A percentile compares a stretch with the other conserved stretches of the same genome.
Evolutionary conservation across 2,329 filamentous ascomycete genomes (phyloP).

Genomic region (Lasiodiplodia theobromae): DNA sequence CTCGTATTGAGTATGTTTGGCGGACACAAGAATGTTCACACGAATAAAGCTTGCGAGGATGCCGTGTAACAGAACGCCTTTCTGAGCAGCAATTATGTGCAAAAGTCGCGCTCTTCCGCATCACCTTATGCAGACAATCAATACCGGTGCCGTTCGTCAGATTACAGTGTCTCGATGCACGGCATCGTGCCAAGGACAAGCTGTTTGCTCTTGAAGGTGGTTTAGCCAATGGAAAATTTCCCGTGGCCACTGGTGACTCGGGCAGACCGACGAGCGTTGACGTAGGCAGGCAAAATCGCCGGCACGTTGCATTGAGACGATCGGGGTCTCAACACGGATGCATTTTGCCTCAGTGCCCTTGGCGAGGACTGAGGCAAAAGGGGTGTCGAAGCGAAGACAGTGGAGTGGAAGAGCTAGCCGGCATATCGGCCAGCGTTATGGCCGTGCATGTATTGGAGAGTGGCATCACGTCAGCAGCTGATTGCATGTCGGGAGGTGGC

Average conservation of each 20-base stretch:
- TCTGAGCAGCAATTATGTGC: background rate
- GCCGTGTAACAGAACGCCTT: background rate
- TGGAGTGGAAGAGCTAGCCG: background rate
- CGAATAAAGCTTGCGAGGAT: background rate
- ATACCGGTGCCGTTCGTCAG: background rate
- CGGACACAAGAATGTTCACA: background rate
- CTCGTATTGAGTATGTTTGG: background rate
- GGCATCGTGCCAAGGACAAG: background rate
- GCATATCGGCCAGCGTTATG: background rate
- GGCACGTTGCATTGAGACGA: background rate
- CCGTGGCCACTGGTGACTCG: conserved; percentile 5
- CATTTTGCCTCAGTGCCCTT: background rate
- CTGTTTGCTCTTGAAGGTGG: background rate
- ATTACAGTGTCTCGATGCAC: background rate
- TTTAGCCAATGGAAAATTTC: background rate
- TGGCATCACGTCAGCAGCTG: conserved; percentile 18
- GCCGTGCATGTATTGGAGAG: no score
- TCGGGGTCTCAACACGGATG: background rate
- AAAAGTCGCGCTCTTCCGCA: background rate
- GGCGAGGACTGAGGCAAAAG: background rate
- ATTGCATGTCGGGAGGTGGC: background rate
- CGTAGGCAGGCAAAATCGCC: background rate
- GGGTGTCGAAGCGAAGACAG: background rate
- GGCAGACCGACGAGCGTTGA: background rate
- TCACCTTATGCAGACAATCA: background rate